phyloP scores from a whole-genome alignment of 1,139 yeast genomes.

The Yamadazyma dushanensis region DNA sequence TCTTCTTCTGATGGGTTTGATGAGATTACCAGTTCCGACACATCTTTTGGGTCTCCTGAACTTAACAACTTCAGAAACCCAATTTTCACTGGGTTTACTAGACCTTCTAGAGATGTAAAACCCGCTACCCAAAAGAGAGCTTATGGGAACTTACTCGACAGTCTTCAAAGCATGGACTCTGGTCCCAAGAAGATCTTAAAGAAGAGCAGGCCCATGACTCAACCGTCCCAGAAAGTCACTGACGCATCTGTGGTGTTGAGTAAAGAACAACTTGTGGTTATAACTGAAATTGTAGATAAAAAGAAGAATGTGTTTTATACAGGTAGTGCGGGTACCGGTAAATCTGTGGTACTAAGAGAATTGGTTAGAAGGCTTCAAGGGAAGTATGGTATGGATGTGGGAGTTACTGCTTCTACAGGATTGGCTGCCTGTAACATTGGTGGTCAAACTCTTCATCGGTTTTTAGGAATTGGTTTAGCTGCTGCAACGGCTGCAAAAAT shows the following conservation, averaged over 20 bases:
- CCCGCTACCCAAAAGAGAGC: slow-evolving; percentile 4
- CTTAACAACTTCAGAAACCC: slow-evolving; percentile 28
- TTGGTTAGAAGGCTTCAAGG: slow-evolving; percentile 49
- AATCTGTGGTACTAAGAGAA: slow-evolving; percentile 67
- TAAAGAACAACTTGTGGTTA: slow-evolving; percentile 69
- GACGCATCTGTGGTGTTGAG: slow-evolving; percentile 20
- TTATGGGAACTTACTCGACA: slow-evolving; percentile 9
- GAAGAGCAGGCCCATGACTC: neutral
- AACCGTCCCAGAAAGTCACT: neutral
- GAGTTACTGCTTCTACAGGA: slow-evolving; percentile 90
- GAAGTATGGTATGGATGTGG: slow-evolving; percentile 52
- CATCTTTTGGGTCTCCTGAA: slow-evolving; percentile 33
- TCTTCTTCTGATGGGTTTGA: slow-evolving; percentile 25
- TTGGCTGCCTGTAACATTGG: slow-evolving; percentile 87
- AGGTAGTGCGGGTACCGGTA: slow-evolving; percentile 86
- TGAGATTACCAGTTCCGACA: slow-evolving; percentile 28
- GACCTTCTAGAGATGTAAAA: neutral
- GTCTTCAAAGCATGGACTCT: slow-evolving; percentile 6
- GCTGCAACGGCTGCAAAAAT: slow-evolving; percentile 45
- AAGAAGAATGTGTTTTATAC: slow-evolving; percentile 64
- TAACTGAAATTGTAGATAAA: slow-evolving; percentile 61
- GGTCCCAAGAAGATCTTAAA: slow-evolving; percentile 4
- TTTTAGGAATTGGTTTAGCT: slow-evolving; percentile 79
- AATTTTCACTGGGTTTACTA: slow-evolving; percentile 1
- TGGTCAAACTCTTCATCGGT: slow-evolving; percentile 78